Evolutionary conservation across 2,329 filamentous ascomycete genomes (phyloP), one percentile per base, ranked within the genome.

Genomic region (Phaeosphaeriaceae sp.): DNA sequence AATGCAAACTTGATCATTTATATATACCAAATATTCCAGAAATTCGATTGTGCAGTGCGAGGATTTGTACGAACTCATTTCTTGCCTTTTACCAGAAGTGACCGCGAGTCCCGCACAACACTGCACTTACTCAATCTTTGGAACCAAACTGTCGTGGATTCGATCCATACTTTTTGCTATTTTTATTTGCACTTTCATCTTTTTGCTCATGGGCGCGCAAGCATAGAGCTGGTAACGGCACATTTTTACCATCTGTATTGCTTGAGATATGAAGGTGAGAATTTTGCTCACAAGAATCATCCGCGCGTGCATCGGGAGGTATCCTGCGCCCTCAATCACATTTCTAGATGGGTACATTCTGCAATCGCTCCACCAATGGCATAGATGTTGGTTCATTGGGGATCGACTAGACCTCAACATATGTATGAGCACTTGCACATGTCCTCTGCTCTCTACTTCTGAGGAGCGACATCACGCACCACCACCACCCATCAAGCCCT

Each of bases 21-120:
- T 68, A 69, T 67, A 67, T 40, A 51, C 53, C 48, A 25, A 31
- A 74, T 55, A 61, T 62, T 68, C 20, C 17, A 0, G 0, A 19
- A 13, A 7, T 13, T 3, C 31, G 10, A 27, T 71, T 68, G 74
- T 84, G 86, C 86, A 88, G 86, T 88, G 86, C 85, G 86, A 89
- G 85, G 85, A 84, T 79, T 85, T 88, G 88, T 82, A 84, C 74
- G 86, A 89, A 89, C 86, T 86, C 86, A 88, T 86, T 86, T 88
- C 87, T 89, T 89, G 87, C 86, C 86, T 89, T 90, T 90, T 90
- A 90, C 88, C 88, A 90, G 88, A 89, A 88, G 87, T 89, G 87
- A 86, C 88, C 87, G 86, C 89, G 87, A 86, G 77, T 80, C 81
- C 82, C 82, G 82, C 83, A 85, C 78, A 78, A 84, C 71, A 84